Percentiles rank a stretch among this genome's conserved stretches.
These are phyloP conservation scores for Alternaria atra DNA, from an alignment of 2,329 filamentous ascomycete species.

Conservation along the genomic window DNA sequence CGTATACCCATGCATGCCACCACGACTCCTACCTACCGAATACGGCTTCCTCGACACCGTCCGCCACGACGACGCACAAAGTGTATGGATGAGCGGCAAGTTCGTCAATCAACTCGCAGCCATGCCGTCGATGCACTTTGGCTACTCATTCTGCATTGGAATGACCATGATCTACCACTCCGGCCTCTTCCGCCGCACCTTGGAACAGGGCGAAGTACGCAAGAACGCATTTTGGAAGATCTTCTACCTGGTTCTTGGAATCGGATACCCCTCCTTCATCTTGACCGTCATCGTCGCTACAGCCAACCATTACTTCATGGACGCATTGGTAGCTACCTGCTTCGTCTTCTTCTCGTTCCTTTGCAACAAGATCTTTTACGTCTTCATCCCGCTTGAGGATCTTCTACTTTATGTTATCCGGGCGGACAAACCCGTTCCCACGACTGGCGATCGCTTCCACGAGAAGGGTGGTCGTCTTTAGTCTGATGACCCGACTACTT, in stretches of 20 bases:
- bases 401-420: conserved; percentile 59
- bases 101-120: conserved; percentile 59
- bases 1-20: conserved; percentile 64
- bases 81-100: conserved; percentile 58
- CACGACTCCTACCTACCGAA: conserved; percentile 56
- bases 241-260: conserved; percentile 57
- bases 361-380: conserved; percentile 60
- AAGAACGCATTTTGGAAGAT: conserved; percentile 55
- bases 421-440: conserved; percentile 64
- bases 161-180: conserved; percentile 64
- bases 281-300: conserved; percentile 68
- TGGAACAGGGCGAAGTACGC: conserved; percentile 54
- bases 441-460: conserved; percentile 59
- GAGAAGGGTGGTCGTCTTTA: conserved; percentile 47
- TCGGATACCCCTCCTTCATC: conserved; percentile 64
- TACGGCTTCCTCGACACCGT: conserved; percentile 60
- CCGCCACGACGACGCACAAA: conserved; percentile 57
- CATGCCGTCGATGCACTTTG: conserved; percentile 64
- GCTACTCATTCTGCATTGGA: conserved; percentile 64
- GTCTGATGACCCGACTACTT: not conserved
- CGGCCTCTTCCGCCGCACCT: conserved; percentile 55
- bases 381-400: conserved; percentile 63
- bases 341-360: conserved; percentile 60
- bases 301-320: conserved; percentile 69
- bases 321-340: conserved; percentile 61